phyloP scores from a whole-genome alignment of 129 eudicot genomes.

The Pittosporum tobira region DNA sequence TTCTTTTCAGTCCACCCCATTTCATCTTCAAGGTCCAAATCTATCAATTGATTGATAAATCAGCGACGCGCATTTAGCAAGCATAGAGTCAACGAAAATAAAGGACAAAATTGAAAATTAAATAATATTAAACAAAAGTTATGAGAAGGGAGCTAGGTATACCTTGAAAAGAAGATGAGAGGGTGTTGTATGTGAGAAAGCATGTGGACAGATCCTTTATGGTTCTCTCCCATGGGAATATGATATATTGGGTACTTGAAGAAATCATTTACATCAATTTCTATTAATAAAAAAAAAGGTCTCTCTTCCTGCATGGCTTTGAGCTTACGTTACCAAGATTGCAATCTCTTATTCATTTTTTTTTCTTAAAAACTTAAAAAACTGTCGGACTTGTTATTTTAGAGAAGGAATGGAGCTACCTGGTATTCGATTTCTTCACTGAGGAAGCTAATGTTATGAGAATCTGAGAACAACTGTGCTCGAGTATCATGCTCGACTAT shows the following conservation, averaged over 20 bases:
- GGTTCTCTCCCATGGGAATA: constrained; percentile 91
- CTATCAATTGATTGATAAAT: constrained; percentile 21
- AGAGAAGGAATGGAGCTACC: too few relatives aligned
- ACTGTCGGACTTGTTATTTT: too few relatives aligned
- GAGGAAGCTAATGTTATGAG: too few relatives aligned
- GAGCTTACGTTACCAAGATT: too few relatives aligned
- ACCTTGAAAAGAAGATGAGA: constrained; percentile 97
- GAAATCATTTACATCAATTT: constrained; percentile 15
- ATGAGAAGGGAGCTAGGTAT: constrained; percentile 7
- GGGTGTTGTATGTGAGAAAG: constrained; percentile 92
- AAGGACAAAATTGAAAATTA: not conserved
- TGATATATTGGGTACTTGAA: constrained; percentile 97
- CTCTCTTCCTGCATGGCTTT: too few relatives aligned
- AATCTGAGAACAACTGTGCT: too few relatives aligned
- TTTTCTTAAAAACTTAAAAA: too few relatives aligned
- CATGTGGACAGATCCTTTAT: constrained; percentile 83
- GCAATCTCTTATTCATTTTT: too few relatives aligned
- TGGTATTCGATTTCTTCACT: too few relatives aligned
- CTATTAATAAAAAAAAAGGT: too few relatives aligned
- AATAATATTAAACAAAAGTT: not conserved
- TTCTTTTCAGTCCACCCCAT: constrained; percentile 24
- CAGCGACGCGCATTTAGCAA: not conserved
- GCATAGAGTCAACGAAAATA: not conserved
- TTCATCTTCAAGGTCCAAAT: constrained; percentile 48
- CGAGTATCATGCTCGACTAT: too few relatives aligned